Evolutionary conservation across 2,329 filamentous ascomycete genomes (phyloP).

Genomic region (Sarocladium kiliense): DNA sequence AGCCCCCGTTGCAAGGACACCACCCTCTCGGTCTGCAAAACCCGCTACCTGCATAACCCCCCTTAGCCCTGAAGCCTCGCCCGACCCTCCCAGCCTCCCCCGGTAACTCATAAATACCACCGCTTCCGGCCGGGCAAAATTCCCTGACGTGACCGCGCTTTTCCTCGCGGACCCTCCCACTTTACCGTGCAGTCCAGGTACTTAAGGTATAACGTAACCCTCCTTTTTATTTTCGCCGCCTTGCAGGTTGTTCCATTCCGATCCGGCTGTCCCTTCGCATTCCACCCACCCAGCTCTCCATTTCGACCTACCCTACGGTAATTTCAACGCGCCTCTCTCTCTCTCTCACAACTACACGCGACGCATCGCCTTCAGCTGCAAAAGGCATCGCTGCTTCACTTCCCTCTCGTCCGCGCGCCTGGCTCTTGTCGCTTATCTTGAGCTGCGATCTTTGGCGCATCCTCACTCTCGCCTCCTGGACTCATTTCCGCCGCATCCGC

Average conservation of each 20-base stretch:
- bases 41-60: conserved; percentile 5
- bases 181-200: conserved; percentile 7
- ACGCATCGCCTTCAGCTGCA: not conserved
- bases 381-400: not conserved
- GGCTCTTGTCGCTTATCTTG: not conserved
- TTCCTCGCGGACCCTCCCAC: conserved; percentile 32
- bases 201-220: conserved; percentile 8
- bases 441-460: not conserved
- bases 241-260: conserved; percentile 5
- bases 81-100: conserved; percentile 25
- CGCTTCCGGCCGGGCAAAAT: conserved; percentile 37
- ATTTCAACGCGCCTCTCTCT: not conserved
- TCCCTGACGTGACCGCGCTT: conserved; percentile 42
- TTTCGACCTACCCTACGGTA: conserved; percentile 6
- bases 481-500: conserved; percentile 3
- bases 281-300: not conserved
- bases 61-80: conserved; percentile 2
- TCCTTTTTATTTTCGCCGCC: conserved; percentile 5
- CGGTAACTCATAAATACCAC: conserved; percentile 43
- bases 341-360: conserved; percentile 1
- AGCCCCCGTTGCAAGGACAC: not conserved
- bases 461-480: not conserved
- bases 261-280: not conserved
- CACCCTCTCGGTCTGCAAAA: not conserved
- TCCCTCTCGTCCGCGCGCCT: not conserved